These are phyloP conservation scores for Starmerella bacillaris DNA, from an alignment of 805 yeast genomes.

Conservation along the genomic window DNA sequence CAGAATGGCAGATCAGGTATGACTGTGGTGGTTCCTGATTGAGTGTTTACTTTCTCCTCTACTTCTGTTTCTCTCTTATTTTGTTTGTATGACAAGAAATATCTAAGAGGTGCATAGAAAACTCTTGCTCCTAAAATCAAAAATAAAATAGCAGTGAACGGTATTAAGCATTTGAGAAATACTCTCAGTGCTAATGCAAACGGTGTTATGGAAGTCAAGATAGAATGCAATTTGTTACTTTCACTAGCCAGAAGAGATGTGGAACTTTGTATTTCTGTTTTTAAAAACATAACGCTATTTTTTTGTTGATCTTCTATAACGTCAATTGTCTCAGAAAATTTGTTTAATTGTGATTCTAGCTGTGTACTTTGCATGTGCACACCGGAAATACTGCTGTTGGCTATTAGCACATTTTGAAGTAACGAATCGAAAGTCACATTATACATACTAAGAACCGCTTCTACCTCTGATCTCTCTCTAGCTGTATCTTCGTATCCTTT, in stretches of 20 bases:
- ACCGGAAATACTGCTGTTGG: neutral
- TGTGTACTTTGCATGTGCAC: neutral
- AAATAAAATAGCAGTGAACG: too few species aligned
- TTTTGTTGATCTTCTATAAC: slow-evolving; percentile 2
- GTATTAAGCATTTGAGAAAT: too few species aligned
- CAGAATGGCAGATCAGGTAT: too few species aligned
- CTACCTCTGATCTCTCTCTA: neutral
- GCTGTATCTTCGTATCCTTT: too few species aligned
- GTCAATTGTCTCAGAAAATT: neutral
- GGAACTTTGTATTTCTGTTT: neutral
- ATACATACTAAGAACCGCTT: neutral
- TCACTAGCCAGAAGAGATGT: neutral
- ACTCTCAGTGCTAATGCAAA: too few species aligned
- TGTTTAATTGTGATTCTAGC: neutral
- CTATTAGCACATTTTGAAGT: neutral
- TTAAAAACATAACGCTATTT: slow-evolving; percentile 1
- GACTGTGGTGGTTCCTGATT: too few species aligned
- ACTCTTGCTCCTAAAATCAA: too few species aligned
- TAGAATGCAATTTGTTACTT: neutral
- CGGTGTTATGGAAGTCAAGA: too few species aligned
- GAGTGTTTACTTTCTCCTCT: too few species aligned
- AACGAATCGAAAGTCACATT: neutral
- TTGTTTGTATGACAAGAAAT: too few species aligned
- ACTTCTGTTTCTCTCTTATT: too few species aligned
- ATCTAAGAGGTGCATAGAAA: too few species aligned